A percentile compares a stretch with the other conserved stretches of the same genome.
phyloP scores from a whole-genome alignment of 768 basidiomycete genomes.

The Aureoboletus auriporus region DNA sequence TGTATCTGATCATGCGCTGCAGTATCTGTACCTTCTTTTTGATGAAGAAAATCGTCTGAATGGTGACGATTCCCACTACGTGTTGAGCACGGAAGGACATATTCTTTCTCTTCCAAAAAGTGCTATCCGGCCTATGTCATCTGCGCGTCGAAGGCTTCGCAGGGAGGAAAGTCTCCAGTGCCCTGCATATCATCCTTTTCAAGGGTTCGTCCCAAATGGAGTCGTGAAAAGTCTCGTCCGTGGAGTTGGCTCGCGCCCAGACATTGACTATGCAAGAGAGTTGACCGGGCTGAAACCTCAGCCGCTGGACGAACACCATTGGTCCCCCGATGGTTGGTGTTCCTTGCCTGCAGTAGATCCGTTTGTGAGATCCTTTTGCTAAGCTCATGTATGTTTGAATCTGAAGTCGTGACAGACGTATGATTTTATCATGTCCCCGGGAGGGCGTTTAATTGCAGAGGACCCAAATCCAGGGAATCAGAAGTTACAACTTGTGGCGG shows the following conservation, averaged over 20 bases:
- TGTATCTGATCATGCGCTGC: background rate
- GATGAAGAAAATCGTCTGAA: slow-evolving; percentile 79
- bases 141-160: slow-evolving; percentile 56
- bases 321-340: slow-evolving; percentile 75
- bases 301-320: slow-evolving; percentile 49
- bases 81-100: slow-evolving; percentile 96
- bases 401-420: slow-evolving; percentile 50
- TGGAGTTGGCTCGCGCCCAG: slow-evolving; percentile 68
- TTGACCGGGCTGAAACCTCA: slow-evolving; percentile 55
- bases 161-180: slow-evolving; percentile 69
- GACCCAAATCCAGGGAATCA: slow-evolving; percentile 64
- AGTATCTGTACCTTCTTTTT: slow-evolving; percentile 94
- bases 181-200: slow-evolving; percentile 55
- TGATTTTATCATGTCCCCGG: slow-evolving; percentile 73
- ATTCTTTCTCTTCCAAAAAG: slow-evolving; percentile 61
- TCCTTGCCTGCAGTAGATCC: slow-evolving; percentile 61
- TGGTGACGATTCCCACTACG: slow-evolving; percentile 75
- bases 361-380: slow-evolving; percentile 48
- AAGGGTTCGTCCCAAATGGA: slow-evolving; percentile 29
- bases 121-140: slow-evolving; percentile 53
- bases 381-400: background rate
- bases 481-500: slow-evolving; percentile 58
- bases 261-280: slow-evolving; percentile 77
- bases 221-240: slow-evolving; percentile 48
- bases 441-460: slow-evolving; percentile 51